Conservation (phyloP, 2,329 filamentous ascomycete species). For the Balansia obtecta region DNA sequence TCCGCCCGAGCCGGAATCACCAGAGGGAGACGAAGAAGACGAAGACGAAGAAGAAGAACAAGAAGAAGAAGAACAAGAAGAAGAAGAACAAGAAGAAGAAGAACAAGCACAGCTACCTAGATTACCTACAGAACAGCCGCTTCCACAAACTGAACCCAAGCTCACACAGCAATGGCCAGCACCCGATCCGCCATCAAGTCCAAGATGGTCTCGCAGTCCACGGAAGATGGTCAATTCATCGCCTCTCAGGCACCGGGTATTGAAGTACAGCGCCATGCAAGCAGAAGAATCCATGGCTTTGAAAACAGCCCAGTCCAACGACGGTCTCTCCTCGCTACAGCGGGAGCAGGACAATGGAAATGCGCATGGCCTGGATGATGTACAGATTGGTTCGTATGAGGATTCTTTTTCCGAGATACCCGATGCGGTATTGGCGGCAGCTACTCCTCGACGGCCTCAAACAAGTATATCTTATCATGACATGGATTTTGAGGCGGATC, state of each 20-base stretch:
- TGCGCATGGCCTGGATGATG: conserved; percentile 11
- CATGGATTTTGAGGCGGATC: conserved; percentile 4
- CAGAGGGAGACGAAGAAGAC: background rate
- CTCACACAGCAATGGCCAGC: conserved; percentile 8
- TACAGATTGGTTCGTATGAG: conserved; percentile 29
- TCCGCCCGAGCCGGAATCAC: background rate
- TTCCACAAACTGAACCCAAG: conserved; percentile 2
- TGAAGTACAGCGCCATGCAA: conserved; percentile 17
- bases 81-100: background rate
- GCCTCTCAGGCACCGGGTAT: conserved; percentile 21
- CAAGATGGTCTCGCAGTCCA: conserved; percentile 23
- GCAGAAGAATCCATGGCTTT: conserved; percentile 8
- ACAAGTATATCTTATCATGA: conserved; percentile 3
- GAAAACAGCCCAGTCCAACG: conserved; percentile 1
- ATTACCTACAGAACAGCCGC: conserved; percentile 8
- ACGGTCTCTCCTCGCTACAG: conserved; percentile 1
- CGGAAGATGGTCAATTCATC: conserved; percentile 17
- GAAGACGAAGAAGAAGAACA: background rate
- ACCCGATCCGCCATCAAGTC: conserved; percentile 14
- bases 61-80: background rate
- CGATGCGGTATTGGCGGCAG: conserved; percentile 35
- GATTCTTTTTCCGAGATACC: conserved; percentile 48
- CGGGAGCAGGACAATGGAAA: conserved; percentile 1
- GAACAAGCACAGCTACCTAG: background rate
- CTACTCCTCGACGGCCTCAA: conserved; percentile 26